Conservation (phyloP, 176 grass and related monocot species). For the Triticum turgidum region DNA sequence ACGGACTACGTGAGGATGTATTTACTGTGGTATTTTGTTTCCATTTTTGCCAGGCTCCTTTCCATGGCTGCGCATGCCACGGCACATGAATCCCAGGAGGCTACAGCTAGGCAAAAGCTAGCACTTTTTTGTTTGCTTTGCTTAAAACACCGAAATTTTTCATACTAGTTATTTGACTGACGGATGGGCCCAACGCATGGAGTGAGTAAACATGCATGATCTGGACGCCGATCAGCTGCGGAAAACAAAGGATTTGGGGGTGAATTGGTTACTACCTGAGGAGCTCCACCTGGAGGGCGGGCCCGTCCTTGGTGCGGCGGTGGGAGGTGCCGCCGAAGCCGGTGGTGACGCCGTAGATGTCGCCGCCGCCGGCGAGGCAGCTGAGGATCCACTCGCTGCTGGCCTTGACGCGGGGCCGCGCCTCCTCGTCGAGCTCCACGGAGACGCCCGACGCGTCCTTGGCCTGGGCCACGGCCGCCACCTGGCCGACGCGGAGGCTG, state of each 20-base stretch:
- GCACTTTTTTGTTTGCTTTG: not conserved
- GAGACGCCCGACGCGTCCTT: conserved; percentile 43
- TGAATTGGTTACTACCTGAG: conserved; percentile 78
- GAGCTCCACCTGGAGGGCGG: conserved; percentile 83
- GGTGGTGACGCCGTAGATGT: conserved; percentile 96
- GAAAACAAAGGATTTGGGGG: not conserved
- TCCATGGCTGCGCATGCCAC: not conserved
- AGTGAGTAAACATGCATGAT: not conserved
- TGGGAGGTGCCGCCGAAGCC: conserved; percentile 95
- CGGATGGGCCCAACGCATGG: not conserved
- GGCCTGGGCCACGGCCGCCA: conserved; percentile 63
- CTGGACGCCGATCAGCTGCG: not conserved
- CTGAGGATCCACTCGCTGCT: conserved; percentile 87
- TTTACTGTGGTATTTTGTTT: conserved; percentile 30
- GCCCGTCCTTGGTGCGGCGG: conserved; percentile 87
- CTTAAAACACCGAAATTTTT: not conserved
- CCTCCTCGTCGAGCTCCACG: conserved; percentile 76
- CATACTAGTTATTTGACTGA: not conserved
- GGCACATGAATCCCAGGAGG: conserved; percentile 9
- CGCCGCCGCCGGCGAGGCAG: conserved; percentile 73
- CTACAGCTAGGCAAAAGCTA: not conserved
- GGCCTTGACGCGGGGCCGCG: conserved; percentile 69
- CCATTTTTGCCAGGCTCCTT: not conserved
- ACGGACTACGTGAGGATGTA: not conserved
- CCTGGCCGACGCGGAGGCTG: conserved; percentile 73